Base-by-base conservation (phyloP, 2,329 filamentous ascomycete species). In the Cladophialophora psammophila region DNA sequence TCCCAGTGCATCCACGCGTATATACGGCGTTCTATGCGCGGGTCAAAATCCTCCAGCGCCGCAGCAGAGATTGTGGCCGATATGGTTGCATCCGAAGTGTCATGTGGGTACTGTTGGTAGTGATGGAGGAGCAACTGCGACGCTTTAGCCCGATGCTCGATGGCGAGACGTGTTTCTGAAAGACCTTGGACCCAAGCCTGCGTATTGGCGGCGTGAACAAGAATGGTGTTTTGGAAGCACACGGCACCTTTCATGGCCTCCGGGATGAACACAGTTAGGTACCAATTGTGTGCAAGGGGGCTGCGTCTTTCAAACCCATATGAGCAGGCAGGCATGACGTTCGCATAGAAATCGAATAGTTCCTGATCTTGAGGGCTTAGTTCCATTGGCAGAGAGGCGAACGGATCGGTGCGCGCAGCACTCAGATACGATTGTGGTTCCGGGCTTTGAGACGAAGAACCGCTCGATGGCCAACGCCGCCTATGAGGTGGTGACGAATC, bases 1-100 rank as follows among this genome's bases (percentile, higher is more conserved):
- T 77, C 75, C 78, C 79, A 80, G 55, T 80, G 78, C n/a, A 76
- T 72, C 77, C 78, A 78, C 45, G 77, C 78, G 57, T 75, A 75
- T 55, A 76, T 72, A 52, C 79, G 79, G 54, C 75, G 76, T 9
- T 77, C 78, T 9, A 75, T 74, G 1, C 78, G 76, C 5, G 78
- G 77, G 59, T 80, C 78, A 53, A 79, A 79, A 56, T 80, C 77
- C 63, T 80, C 79, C 8, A 80, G 69, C 2, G 77, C 77, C 18
- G 78, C 78, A 7, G 78, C 78, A 58, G 76, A 80, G 60, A 80
- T 70, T 32, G 77, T 79, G 12, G 79, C 76, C 15, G 78, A 76
- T 45, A 80, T 80, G 1, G 76, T 75, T n/a, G 75, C 75, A 60
- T 80, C 76, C 7, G 78, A 79, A 35, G 73, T 75, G 38, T 79